These are phyloP conservation scores for Globisporangium middletonii DNA, from an alignment of 352 stramenopile genomes.

Conservation along the genomic window DNA sequence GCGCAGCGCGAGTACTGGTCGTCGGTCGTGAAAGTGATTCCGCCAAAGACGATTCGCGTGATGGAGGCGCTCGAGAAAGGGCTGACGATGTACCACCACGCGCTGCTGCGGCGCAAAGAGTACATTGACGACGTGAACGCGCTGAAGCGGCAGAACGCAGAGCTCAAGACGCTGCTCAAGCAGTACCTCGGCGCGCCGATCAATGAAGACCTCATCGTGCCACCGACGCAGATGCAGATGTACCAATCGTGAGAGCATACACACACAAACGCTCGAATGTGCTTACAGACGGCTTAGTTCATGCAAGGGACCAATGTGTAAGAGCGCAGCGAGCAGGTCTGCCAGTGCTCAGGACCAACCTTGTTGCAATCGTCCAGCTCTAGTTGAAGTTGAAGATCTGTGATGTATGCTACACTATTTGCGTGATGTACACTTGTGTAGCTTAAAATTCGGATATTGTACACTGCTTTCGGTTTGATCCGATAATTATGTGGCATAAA, in stretches of 20 bases:
- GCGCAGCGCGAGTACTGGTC: conserved; percentile 72
- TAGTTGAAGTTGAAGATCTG: too few relatives aligned
- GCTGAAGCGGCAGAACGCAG: conserved; percentile 80
- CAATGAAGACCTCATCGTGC: conserved; percentile 82
- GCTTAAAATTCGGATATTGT: background rate
- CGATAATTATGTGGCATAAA: too few relatives aligned
- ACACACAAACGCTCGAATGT: background rate
- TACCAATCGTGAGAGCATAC: conserved; percentile 32
- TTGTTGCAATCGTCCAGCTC: background rate
- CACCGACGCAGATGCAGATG: conserved; percentile 77
- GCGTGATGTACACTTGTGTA: background rate
- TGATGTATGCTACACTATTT: background rate
- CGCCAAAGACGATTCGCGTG: conserved; percentile 53
- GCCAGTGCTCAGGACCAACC: too few relatives aligned
- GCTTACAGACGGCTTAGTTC: background rate
- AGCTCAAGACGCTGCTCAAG: conserved; percentile 89
- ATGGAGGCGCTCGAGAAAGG: conserved; percentile 84
- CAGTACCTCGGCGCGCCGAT: conserved; percentile 83
- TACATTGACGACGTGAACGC: conserved; percentile 72
- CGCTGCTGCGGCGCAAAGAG: conserved; percentile 72
- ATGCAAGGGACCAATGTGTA: background rate
- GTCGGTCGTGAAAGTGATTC: conserved; percentile 68
- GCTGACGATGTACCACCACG: conserved; percentile 75
- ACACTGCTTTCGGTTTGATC: background rate
- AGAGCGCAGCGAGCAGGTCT: too few relatives aligned